Evolutionary conservation across 805 yeast genomes (phyloP), one percentile per base, ranked within the genome.

Genomic region (Limtongozyma cylindracea): DNA sequence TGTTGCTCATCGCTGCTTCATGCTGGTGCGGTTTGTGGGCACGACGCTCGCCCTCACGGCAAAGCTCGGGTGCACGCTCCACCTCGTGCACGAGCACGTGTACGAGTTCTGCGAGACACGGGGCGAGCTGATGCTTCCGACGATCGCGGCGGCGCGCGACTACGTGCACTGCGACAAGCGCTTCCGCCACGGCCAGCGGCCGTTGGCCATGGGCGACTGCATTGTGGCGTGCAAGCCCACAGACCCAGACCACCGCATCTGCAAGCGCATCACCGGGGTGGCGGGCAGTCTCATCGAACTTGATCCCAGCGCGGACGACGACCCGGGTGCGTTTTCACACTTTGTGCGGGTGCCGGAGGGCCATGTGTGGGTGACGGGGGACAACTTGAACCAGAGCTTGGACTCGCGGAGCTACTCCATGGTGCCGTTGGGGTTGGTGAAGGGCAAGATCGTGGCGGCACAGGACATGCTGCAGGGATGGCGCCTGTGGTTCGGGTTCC

Each of bases 341-440:
- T 77, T 53, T 40, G 66, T 84, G 6, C 53, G 49, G 25, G 82
- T 88, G 0, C 98, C 98, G 1, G 63, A 68, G 31, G 98, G 98
- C 3, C 98, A 88, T 43, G 74, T 77, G 21, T 88, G 96, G 96
- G 70, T 82, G 3, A 78, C 95, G 0, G 99, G 99, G 2, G 99
- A 88, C 37, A 88, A 88, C 37, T 44, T 84, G 25, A 59, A 77
- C 13, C 78, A 70, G 31, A 76, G 93, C 11, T 48, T 82, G 21
- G 99, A 88, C 35, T 77, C 94, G 4, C 52, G 98, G 31, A 63
- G 77, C 0, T 88, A 88, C 38, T 74, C 82, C 18, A 77, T 70
- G n/a, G 47, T 88, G 17, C 96, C 98, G 2, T 53, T 78, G 66
- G 96, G 69, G 0, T 47, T 88, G 18, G 67, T 88, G 3, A 67